phyloP scores from a whole-genome alignment of 495 filamentous ascomycete species.

The Hapsidospora chrysogenum region DNA sequence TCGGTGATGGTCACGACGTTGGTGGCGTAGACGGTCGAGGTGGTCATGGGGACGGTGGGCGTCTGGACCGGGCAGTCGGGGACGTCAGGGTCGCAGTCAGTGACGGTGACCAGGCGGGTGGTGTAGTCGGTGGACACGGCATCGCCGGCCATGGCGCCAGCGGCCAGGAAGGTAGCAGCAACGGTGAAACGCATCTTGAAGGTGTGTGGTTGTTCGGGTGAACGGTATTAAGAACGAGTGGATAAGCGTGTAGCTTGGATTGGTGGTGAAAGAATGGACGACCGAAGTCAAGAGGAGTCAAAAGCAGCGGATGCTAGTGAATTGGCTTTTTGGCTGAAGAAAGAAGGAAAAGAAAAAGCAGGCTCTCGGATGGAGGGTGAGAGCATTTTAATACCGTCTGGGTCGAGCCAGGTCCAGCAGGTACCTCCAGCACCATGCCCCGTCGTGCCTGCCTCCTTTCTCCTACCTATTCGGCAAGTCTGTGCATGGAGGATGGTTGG shows the following conservation, averaged over 20 bases:
- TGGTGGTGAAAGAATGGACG: conserved; percentile 30
- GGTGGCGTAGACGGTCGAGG: conserved; percentile 36
- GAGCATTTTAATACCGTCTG: conserved; percentile 27
- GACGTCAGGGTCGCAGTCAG: conserved; percentile 31
- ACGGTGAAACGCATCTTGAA: conserved; percentile 34
- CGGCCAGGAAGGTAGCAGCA: conserved; percentile 14
- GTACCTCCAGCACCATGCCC: too few relatives aligned
- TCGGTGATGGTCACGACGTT: conserved; percentile 32
- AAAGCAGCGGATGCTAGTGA: too few relatives aligned
- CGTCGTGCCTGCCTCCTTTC: too few relatives aligned
- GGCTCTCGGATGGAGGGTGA: conserved; percentile 9
- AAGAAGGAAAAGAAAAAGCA: conserved; percentile 14
- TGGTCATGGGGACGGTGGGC: conserved; percentile 25
- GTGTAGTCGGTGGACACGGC: conserved; percentile 32
- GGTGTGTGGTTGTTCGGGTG: conserved; percentile 10
- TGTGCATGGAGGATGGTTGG: background rate
- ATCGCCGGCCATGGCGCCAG: conserved; percentile 4
- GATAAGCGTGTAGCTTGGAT: conserved; percentile 15
- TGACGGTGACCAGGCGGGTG: conserved; percentile 34
- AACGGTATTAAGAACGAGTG: conserved; percentile 9
- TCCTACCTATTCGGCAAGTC: too few relatives aligned
- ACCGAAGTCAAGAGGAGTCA: conserved; percentile 31
- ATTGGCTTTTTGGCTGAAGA: conserved; percentile 20
- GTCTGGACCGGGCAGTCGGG: conserved; percentile 36
- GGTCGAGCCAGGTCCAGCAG: too few relatives aligned